phyloP scores from a whole-genome alignment of 371 early-diverging fungal species.

The Haplosporangium sp. region DNA sequence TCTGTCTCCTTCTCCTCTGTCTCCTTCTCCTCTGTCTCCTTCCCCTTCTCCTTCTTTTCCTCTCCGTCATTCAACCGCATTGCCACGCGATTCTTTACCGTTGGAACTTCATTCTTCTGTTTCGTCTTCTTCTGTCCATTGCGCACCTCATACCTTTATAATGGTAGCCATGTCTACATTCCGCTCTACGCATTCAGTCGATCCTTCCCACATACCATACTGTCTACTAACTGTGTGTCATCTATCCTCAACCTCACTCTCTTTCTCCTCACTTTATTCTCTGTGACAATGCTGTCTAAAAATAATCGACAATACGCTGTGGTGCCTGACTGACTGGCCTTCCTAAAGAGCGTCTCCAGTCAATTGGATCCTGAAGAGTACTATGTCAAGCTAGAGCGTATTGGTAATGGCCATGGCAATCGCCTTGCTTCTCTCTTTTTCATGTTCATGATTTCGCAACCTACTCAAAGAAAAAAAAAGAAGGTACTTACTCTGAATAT shows the following conservation, averaged over 20 bases:
- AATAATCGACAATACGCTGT: background rate
- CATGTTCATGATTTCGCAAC: too few relatives aligned
- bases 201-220: too few relatives aligned
- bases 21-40: background rate
- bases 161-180: background rate
- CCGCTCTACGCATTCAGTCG: background rate
- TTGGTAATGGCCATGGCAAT: constrained; percentile 21
- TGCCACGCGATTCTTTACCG: background rate
- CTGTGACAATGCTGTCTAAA: background rate
- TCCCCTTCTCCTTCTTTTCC: background rate
- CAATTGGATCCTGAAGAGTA: constrained; percentile 55
- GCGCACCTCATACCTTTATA: background rate
- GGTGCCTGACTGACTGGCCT: background rate
- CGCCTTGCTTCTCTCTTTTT: background rate
- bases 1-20: background rate
- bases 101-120: background rate
- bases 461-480: too few relatives aligned
- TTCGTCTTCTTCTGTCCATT: background rate
- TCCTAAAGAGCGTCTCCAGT: constrained; percentile 29
- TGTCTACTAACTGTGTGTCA: too few relatives aligned
- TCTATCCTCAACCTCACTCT: too few relatives aligned
- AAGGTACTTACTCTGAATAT: background rate
- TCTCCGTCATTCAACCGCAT: background rate
- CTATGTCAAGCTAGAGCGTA: constrained; percentile 45
- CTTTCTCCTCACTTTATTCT: too few relatives aligned